Evolutionary conservation across 164 flowering plant species (phyloP), one percentile per base, ranked within the genome.

Genomic region (Buxus sempervirens): DNA sequence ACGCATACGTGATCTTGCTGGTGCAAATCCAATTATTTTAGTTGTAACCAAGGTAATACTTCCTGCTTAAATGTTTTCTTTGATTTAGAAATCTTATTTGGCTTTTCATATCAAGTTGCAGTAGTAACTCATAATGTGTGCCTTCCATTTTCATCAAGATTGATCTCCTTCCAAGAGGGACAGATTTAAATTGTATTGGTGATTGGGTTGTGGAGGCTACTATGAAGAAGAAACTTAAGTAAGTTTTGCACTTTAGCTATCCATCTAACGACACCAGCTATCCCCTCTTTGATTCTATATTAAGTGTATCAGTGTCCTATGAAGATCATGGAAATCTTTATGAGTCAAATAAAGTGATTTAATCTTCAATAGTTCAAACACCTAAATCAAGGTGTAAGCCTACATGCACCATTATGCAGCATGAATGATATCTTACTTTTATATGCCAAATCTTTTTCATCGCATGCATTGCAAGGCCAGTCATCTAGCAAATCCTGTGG

Each of bases 191-290:
- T 72, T 95, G 99, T 74, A 69, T 95, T 66, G 99, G 97, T 66
- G 99, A 95, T 70, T 95, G 99, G 97, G 93, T 92, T 68, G 97
- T 92, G 62, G 97, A 95, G 71, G 92, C 96, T 60, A 91, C 88
- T 23, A 75, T 77, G 69, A 95, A 85, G 78, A 95, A 95, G 80
- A 95, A 85, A 81, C 96, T 95, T 32, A 95, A 88, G 98, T 95
- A 80, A 81, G 97, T 75, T 27, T 48, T 23, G 21, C 9, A 20
- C 61, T 55, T 21, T 24, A 32, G 38, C 38, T 32, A 32, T 32
- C 38, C 38, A 32, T 3, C n/a, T n/a, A n/a, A n/a, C n/a, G n/a
- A n/a, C n/a, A n/a, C n/a, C n/a, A n/a, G 3, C 7, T 32, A 3
- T 32, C 7, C 7, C 7, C 38, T 25, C 3, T 20, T 22, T 12